Evolutionary conservation across 2,329 filamentous ascomycete genomes (phyloP).

Genomic region (Hawksworthiomyces lignivorus): DNA sequence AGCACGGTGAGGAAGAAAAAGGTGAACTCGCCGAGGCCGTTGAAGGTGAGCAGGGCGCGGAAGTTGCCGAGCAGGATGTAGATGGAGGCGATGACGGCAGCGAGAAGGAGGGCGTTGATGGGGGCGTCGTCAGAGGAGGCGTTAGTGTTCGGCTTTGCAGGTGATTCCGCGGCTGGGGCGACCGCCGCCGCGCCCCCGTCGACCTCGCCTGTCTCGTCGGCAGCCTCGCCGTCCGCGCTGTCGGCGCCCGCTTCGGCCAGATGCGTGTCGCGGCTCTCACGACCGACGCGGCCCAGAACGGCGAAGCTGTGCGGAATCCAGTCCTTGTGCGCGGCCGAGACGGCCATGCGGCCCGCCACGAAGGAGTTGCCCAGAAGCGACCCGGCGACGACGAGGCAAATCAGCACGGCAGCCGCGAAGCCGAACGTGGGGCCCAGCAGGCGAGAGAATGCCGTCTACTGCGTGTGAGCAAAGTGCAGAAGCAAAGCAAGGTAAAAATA

Average conservation of each 20-base stretch:
- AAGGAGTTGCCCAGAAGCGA: slow-evolving; percentile 57
- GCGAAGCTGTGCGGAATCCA: slow-evolving; percentile 43
- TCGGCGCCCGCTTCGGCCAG: slow-evolving; percentile 1
- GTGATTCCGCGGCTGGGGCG: too few species aligned
- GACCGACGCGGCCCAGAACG: slow-evolving; percentile 36
- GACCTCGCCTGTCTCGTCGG: background rate
- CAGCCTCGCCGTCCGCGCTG: slow-evolving; percentile 4
- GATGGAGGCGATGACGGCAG: slow-evolving; percentile 39
- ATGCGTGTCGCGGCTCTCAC: slow-evolving; percentile 5
- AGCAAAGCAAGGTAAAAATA: too few species aligned
- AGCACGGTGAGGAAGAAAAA: slow-evolving; percentile 58
- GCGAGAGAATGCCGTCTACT: slow-evolving; percentile 45
- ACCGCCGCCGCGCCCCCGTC: background rate
- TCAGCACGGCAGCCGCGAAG: slow-evolving; percentile 45
- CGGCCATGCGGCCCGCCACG: slow-evolving; percentile 52
- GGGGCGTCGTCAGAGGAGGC: slow-evolving; percentile 44
- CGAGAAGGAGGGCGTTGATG: slow-evolving; percentile 45
- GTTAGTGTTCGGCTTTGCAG: too few species aligned
- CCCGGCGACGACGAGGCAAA: slow-evolving; percentile 54
- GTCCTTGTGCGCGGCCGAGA: slow-evolving; percentile 45
- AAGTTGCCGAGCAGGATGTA: slow-evolving; percentile 57
- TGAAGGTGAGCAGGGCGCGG: slow-evolving; percentile 52
- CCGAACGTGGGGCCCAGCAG: slow-evolving; percentile 48
- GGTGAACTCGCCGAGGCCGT: slow-evolving; percentile 51
- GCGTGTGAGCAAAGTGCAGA: too few species aligned